Evolutionary conservation across 176 grass and related monocot genomes (phyloP), one percentile per base, ranked within the genome.

Genomic region (Oropetium thomaeum): DNA sequence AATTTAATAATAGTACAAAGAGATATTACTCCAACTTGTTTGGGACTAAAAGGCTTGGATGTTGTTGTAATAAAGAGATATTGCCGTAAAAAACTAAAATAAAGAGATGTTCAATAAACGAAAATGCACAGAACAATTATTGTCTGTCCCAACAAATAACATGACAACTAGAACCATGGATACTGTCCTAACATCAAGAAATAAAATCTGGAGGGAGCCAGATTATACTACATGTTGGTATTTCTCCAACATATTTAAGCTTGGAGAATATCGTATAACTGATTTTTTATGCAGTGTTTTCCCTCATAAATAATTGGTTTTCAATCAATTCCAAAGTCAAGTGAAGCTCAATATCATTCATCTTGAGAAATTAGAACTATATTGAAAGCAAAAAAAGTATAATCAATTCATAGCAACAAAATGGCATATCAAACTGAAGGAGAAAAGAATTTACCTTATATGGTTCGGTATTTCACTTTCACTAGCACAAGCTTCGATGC

Each of bases 401-500:
- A 74, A 41, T 57, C 43, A 54, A 65, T 32, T 25, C 54, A 59
- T 65, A 71, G 48, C 49, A 61, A 77, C 12, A 70, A 82, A 61
- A n/a, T 53, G 8, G 0, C 20, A 82, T 47, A 76, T 42, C 20
- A 64, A 55, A 71, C 43, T 19, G 75, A 44, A 68, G 26, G 74
- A 53, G 26, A 78, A 83, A 58, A 65, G 39, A 82, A 67, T 26
- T 69, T 58, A 92, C 91, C 87, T 90, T 94, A 90, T 92, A 85
- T 98, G 91, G 51, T 86, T 88, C 54, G 87, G 91, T 71, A 98
- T 82, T 70, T 90, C 83, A 2, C 77, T 83, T 67, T 92, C 89
- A 86, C 79, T 92, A 77, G 84, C 79, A 80, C 96, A 98, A 58
- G 91, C 91, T 71, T 98, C 89, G 42, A 98, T 94, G 75, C 91